phyloP scores from a whole-genome alignment of 2,329 filamentous ascomycete genomes.

The Epichloe glyceriae region DNA sequence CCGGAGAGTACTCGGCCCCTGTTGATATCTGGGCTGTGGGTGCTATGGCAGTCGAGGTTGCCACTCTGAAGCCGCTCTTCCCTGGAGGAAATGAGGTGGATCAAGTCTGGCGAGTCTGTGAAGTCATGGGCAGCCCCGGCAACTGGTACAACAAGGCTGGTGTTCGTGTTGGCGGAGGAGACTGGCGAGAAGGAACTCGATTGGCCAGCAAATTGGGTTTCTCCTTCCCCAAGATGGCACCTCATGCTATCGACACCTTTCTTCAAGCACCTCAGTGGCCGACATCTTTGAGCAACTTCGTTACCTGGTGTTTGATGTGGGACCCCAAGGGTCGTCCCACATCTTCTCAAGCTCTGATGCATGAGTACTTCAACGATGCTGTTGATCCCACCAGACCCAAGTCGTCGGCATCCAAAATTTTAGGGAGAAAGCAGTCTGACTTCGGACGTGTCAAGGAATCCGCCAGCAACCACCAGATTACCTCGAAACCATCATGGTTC shows the following conservation, averaged over 20 bases:
- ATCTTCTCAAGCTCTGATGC: constrained; percentile 82
- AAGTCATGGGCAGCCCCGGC: constrained; percentile 97
- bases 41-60: constrained; percentile 96
- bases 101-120: constrained; percentile 96
- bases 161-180: constrained; percentile 76
- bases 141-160: constrained; percentile 96
- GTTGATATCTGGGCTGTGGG: constrained; percentile 98
- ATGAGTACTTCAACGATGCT: constrained; percentile 90
- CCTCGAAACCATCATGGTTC: constrained; percentile 91
- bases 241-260: constrained; percentile 90
- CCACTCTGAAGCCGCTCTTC: constrained; percentile 91
- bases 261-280: constrained; percentile 88
- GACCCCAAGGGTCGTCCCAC: constrained; percentile 87
- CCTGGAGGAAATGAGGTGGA: constrained; percentile 97
- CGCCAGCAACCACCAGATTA: constrained; percentile 41
- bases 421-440: constrained; percentile 85
- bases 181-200: constrained; percentile 90
- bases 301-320: constrained; percentile 99
- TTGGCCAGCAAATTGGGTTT: constrained; percentile 94
- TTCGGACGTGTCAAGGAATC: constrained; percentile 56
- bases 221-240: constrained; percentile 98
- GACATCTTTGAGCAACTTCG: constrained; percentile 72
- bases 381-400: constrained; percentile 87
- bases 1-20: constrained; percentile 91
- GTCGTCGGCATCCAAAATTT: constrained; percentile 69